Evolutionary conservation across 148 eudicot species (phyloP).

Genomic region (Diospyros kaki): DNA sequence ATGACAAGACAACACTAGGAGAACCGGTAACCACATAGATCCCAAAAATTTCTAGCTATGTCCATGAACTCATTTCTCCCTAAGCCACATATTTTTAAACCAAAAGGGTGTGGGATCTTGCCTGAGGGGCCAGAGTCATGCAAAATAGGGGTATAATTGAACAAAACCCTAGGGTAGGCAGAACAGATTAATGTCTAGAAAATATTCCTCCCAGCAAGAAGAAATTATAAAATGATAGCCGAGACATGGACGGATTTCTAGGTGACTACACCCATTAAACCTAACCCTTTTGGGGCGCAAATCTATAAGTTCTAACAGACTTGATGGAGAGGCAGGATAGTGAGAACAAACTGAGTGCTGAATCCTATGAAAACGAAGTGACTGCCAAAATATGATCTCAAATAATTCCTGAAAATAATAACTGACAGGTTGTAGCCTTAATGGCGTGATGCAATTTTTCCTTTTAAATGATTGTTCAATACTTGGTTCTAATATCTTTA

Average conservation of each 20-base stretch:
- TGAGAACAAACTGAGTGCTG: background rate
- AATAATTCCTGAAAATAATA: conserved; percentile 8
- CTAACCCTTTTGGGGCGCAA: background rate
- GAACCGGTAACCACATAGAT: no score
- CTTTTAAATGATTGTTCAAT: background rate
- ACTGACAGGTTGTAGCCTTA: background rate
- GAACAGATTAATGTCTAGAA: no score
- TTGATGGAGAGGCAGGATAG: background rate
- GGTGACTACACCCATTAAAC: background rate
- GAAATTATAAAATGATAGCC: background rate
- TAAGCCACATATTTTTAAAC: no score
- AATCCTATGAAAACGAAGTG: background rate
- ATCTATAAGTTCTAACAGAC: background rate
- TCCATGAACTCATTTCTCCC: no score
- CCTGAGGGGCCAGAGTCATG: no score
- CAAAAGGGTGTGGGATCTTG: no score
- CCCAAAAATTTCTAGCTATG: no score
- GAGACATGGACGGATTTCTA: background rate
- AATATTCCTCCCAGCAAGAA: background rate
- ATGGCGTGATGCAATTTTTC: background rate
- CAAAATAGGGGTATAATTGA: no score
- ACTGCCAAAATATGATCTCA: background rate
- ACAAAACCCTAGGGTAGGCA: no score
- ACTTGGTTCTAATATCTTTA: background rate
- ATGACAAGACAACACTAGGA: no score